Evolutionary conservation across 495 filamentous ascomycete species (phyloP).

Genomic region (Aspergillus bridgeri): DNA sequence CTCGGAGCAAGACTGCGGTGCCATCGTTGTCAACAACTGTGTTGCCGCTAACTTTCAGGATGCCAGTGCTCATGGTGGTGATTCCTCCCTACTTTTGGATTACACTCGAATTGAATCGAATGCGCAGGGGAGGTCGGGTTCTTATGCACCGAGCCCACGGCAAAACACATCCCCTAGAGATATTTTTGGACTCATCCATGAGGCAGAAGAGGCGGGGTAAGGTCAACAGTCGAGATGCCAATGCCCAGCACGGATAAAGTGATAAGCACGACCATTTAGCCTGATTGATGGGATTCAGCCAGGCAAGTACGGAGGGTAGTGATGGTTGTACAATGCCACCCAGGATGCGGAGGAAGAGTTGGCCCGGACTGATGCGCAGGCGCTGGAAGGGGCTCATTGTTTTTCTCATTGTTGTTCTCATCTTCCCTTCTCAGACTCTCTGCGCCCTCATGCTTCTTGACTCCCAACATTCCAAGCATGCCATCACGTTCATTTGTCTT

Average conservation of each 20-base stretch:
- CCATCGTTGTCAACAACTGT: conserved; percentile 47
- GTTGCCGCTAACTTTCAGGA: conserved; percentile 43
- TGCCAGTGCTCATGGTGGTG: conserved; percentile 32
- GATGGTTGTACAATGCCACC: too few relatives aligned
- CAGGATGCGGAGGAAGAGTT: too few relatives aligned
- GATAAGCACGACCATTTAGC: not conserved
- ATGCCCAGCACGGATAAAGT: not conserved
- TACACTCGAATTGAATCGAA: not conserved
- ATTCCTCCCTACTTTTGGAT: too few relatives aligned
- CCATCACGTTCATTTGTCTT: too few relatives aligned
- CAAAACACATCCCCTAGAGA: not conserved
- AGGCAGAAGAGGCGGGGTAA: not conserved
- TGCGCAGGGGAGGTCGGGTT: not conserved
- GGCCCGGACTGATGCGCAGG: too few relatives aligned
- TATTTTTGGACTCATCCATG: not conserved
- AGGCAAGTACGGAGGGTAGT: too few relatives aligned
- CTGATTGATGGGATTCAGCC: not conserved
- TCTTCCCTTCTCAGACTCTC: too few relatives aligned
- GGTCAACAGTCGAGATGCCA: not conserved
- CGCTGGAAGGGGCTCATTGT: too few relatives aligned
- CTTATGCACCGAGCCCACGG: not conserved
- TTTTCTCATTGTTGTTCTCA: too few relatives aligned
- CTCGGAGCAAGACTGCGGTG: conserved; percentile 45
- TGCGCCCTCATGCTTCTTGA: too few relatives aligned
- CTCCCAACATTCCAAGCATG: too few relatives aligned